Evolutionary conservation across 495 filamentous ascomycete genomes (phyloP), one percentile per base, ranked within the genome.

Genomic region (Copromyces sp.): DNA sequence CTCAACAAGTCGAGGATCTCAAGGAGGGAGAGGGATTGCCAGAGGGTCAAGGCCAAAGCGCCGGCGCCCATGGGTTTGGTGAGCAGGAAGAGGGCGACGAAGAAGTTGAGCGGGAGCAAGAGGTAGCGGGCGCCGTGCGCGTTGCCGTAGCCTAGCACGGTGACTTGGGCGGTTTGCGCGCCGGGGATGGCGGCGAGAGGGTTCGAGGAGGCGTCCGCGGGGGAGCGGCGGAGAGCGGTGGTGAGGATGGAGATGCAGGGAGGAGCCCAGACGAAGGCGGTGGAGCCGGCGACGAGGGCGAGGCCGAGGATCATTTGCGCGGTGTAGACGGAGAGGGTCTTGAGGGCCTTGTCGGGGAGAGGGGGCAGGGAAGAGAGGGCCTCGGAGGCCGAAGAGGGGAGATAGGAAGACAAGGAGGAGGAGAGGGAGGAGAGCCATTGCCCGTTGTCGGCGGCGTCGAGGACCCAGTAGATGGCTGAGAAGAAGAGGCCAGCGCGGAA

Each of bases 61-160:
- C 92, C 92, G 74, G 89, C 89, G 72, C 96, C 95, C 93, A 98
- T 96, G 41, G 95, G 95, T 77, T 98, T 98, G 74, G 95, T 91
- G 72, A 98, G 86, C 17, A 99, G 86, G 71, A 91, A 87, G 71
- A 94, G 86, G 16, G 88, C 90, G 29, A 92, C 86, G 9, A 91
- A 82, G 83, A 94, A 91, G 81, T 92, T 92, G 77, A 90, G 81
- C 4, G 94, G 88, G 0, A 99, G 87, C 47, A 97, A 86, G 76
- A 95, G 91, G 82, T 95, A 98, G 47, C 94, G 91, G 0, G 94
- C 92, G 68, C 96, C 95, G 81, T 98, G 90, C 68, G 93, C 86
- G 79, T 99, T 99, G 75, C 91, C 93, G 79, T 94, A 97, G 44
- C 95, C 95, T 32, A 95, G 87, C 73, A 99, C 91, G 44, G 90